Evolutionary conservation across 208 protist genomes (phyloP).

Genomic region (Acanthamoeba healyi): DNA sequence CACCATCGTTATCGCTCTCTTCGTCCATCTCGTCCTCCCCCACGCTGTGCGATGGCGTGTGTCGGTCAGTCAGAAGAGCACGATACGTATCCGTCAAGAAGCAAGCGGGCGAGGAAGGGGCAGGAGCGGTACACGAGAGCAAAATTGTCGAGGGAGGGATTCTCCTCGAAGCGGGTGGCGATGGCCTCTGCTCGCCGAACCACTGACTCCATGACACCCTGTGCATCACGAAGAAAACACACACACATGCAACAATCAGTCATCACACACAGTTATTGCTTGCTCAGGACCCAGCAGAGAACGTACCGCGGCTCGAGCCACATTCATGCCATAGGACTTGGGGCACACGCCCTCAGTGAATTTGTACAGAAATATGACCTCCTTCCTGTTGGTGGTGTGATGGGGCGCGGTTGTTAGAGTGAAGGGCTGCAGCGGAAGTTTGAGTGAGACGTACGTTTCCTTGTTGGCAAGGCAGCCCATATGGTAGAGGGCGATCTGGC

Average conservation of each 20-base stretch:
- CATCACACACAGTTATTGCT: neutral
- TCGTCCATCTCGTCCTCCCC: neutral
- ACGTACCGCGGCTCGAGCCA: constrained; percentile 79
- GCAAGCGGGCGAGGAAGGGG: neutral
- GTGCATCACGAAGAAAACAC: neutral
- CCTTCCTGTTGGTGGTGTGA: neutral
- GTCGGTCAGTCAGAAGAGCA: no score
- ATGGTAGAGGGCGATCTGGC: constrained; percentile 76
- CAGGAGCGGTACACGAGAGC: neutral
- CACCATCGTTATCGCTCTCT: neutral
- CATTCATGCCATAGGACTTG: constrained; percentile 89
- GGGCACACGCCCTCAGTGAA: constrained; percentile 85
- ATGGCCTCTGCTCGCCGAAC: constrained; percentile 62
- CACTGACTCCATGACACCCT: constrained; percentile 52
- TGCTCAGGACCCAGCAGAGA: no score
- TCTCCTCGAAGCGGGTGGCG: constrained; percentile 66
- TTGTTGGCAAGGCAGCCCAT: constrained; percentile 87
- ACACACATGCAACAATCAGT: neutral
- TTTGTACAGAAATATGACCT: constrained; percentile 89
- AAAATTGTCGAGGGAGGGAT: constrained; percentile 58
- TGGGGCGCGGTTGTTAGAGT: no score
- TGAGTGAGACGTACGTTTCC: neutral
- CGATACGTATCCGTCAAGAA: no score
- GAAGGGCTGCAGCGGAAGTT: neutral
- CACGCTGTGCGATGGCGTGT: neutral